These are phyloP conservation scores for Metschnikowia colocasiae DNA, from an alignment of 805 yeast species.

Conservation along the genomic window DNA sequence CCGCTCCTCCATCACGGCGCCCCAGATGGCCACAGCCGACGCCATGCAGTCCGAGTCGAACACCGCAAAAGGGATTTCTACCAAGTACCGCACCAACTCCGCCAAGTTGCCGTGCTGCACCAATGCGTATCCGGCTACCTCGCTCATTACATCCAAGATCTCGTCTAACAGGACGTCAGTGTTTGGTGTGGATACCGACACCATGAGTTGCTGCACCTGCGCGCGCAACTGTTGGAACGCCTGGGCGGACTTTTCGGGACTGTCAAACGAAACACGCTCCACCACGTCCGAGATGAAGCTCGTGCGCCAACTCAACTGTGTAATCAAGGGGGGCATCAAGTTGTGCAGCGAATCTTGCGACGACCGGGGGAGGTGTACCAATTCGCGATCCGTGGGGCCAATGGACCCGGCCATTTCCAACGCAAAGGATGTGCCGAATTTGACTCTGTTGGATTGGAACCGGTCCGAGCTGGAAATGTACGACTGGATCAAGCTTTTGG, in stretches of 20 bases:
- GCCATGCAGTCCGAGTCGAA: slow-evolving; percentile 60
- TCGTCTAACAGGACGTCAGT: slow-evolving; percentile 21
- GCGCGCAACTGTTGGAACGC: slow-evolving; percentile 28
- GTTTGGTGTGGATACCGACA: slow-evolving; percentile 7
- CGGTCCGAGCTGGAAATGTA: slow-evolving; percentile 51
- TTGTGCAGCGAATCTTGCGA: slow-evolving; percentile 39
- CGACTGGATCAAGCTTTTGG: slow-evolving; percentile 72
- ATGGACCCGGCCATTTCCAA: slow-evolving; percentile 79
- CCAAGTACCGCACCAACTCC: slow-evolving; percentile 48
- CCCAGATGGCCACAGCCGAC: slow-evolving; percentile 75
- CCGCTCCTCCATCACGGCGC: slow-evolving; percentile 66
- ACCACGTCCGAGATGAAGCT: slow-evolving; percentile 33
- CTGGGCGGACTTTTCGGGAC: slow-evolving; percentile 25
- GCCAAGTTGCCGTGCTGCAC: slow-evolving; percentile 39
- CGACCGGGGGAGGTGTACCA: slow-evolving; percentile 44
- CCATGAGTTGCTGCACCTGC: slow-evolving; percentile 21
- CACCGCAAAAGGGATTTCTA: slow-evolving; percentile 64
- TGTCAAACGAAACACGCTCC: slow-evolving; percentile 27
- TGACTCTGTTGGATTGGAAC: slow-evolving; percentile 34
- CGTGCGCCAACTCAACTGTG: slow-evolving; percentile 73
- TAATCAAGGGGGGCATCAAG: slow-evolving; percentile 67
- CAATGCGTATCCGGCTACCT: slow-evolving; percentile 36
- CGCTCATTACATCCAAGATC: slow-evolving; percentile 44
- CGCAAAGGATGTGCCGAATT: slow-evolving; percentile 87
- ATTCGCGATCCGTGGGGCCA: slow-evolving; percentile 62